Conservation (phyloP, 1,284 basidiomycete species). For the Butyriboletus regius region DNA sequence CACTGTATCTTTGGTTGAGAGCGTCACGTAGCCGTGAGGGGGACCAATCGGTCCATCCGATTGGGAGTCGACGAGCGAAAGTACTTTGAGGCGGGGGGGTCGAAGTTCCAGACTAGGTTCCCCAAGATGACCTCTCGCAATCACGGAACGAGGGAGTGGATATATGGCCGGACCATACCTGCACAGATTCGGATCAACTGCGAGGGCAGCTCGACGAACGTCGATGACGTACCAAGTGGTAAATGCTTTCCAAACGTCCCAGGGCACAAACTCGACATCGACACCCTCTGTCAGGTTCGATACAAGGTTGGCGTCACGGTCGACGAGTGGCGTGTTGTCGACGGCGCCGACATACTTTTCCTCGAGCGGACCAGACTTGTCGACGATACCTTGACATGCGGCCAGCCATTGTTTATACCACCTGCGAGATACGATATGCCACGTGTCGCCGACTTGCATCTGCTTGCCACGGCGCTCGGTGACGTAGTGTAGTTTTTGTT, state of each 20-base stretch:
- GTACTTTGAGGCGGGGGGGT: conserved; percentile 63
- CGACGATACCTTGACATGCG: conserved; percentile 57
- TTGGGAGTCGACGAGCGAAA: conserved; percentile 38
- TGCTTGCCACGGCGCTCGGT: conserved; percentile 39
- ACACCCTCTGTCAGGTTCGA: conserved; percentile 54
- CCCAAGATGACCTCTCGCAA: conserved; percentile 50
- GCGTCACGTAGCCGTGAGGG: conserved; percentile 34
- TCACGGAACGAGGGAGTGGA: conserved; percentile 60
- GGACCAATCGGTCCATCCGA: conserved; percentile 21
- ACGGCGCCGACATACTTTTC: conserved; percentile 66
- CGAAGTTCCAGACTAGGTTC: conserved; percentile 67
- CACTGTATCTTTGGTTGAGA: conserved; percentile 49
- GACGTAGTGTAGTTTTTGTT: conserved; percentile 48
- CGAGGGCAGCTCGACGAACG: not conserved
- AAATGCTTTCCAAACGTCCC: conserved; percentile 66
- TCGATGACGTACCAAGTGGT: conserved; percentile 51
- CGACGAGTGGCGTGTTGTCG: conserved; percentile 62
- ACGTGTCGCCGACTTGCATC: conserved; percentile 62
- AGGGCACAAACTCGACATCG: conserved; percentile 74
- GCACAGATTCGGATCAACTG: conserved; percentile 5
- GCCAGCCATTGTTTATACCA: conserved; percentile 75
- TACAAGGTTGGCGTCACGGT: conserved; percentile 47
- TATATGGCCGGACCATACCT: conserved; percentile 65
- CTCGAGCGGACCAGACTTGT: conserved; percentile 57
- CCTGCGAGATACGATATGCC: conserved; percentile 64